Conservation (phyloP, 148 eudicot genomes). For the Pharnaceum exiguum region DNA sequence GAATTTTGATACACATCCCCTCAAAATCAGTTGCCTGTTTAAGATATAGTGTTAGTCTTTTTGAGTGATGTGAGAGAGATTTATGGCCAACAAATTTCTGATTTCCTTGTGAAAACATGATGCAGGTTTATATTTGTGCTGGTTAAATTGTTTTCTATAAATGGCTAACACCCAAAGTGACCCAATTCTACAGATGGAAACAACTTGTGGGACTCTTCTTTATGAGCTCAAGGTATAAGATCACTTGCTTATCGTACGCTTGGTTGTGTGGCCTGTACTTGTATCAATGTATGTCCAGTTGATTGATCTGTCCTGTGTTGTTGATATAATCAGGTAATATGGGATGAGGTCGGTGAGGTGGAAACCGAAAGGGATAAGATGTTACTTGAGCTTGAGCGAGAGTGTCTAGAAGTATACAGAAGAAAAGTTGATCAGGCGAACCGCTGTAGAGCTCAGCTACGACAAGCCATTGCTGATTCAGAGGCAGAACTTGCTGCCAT, state of each 20-base stretch:
- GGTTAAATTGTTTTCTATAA: too few relatives aligned
- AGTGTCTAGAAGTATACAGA: conserved; percentile 58
- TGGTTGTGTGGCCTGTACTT: conserved; percentile 1
- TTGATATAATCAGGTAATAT: conserved; percentile 36
- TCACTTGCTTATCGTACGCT: neutral
- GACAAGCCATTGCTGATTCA: conserved; percentile 61
- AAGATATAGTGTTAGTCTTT: neutral
- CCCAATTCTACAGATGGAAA: conserved; percentile 38
- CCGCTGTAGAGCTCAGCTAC: conserved; percentile 50
- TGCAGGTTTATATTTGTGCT: too few relatives aligned
- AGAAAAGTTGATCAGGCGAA: conserved; percentile 63
- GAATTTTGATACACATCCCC: too few relatives aligned
- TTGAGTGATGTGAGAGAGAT: too few relatives aligned
- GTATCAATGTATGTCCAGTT: neutral
- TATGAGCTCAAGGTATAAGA: conserved; percentile 42
- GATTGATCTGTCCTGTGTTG: neutral
- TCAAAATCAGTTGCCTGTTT: too few relatives aligned
- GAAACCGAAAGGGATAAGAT: conserved; percentile 48
- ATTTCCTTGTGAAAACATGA: neutral
- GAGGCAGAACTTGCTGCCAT: conserved; percentile 62
- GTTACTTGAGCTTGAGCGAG: conserved; percentile 55
- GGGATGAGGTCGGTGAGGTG: conserved; percentile 66
- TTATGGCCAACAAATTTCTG: too few relatives aligned
- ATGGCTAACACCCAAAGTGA: conserved; percentile 30
- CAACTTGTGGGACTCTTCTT: conserved; percentile 50